Percentiles rank a stretch among this genome's conserved stretches.
Conservation (phyloP, 2,329 filamentous ascomycete genomes). For the Tolypocladium endophyticum region DNA sequence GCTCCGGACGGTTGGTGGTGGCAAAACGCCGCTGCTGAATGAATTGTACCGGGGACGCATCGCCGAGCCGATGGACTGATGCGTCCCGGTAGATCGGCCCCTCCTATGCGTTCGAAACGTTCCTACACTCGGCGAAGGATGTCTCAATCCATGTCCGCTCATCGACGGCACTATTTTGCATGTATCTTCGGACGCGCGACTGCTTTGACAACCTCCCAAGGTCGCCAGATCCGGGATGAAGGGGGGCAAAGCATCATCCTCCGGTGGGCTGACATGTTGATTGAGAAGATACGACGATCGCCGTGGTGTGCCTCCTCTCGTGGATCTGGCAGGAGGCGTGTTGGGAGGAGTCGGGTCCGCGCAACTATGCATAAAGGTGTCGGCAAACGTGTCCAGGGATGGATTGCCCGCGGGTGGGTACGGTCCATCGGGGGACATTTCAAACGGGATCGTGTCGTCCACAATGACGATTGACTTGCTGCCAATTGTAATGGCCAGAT, state of each 20-base stretch:
- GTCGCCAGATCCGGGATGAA: conserved; percentile 37
- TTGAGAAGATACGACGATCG: conserved; percentile 46
- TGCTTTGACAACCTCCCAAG: conserved; percentile 16
- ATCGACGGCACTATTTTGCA: conserved; percentile 19
- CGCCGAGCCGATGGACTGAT: conserved; percentile 38
- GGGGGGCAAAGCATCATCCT: conserved; percentile 31
- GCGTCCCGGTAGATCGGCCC: conserved; percentile 37
- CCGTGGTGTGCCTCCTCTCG: conserved; percentile 34
- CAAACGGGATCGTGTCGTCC: conserved; percentile 49
- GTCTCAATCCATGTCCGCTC: conserved; percentile 12
- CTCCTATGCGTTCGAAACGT: conserved; percentile 28
- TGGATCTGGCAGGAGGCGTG: conserved; percentile 41
- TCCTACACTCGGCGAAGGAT: conserved; percentile 15
- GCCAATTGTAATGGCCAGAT: conserved; percentile 58
- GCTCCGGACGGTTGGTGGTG: conserved; percentile 42
- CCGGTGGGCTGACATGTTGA: conserved; percentile 28
- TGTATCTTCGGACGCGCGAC: conserved; percentile 21
- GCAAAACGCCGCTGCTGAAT: conserved; percentile 43
- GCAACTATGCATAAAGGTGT: conserved; percentile 36
- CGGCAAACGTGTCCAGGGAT: conserved; percentile 43
- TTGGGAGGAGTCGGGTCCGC: conserved; percentile 50
- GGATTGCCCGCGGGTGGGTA: conserved; percentile 27
- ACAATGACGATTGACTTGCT: conserved; percentile 88
- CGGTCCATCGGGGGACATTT: conserved; percentile 36
- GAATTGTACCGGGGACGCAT: conserved; percentile 48